Evolutionary conservation across 352 stramenopile genomes (phyloP).

Genomic region (Pythium phragmiticola): DNA sequence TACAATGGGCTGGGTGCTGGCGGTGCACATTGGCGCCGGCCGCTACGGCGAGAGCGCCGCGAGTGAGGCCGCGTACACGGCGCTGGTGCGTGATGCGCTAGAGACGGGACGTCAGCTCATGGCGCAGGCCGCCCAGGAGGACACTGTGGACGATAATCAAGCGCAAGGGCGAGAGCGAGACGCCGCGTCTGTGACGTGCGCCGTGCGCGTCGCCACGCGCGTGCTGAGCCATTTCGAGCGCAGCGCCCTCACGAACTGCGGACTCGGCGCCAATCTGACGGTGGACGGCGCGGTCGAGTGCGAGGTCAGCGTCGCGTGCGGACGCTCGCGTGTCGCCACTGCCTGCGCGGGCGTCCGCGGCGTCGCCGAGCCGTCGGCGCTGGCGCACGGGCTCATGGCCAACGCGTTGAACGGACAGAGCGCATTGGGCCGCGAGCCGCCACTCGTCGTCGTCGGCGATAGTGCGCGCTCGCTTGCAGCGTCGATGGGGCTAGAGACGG

Average conservation of each 20-base stretch:
- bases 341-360: conserved; percentile 49
- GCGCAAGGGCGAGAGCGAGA: too few relatives aligned
- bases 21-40: conserved; percentile 61
- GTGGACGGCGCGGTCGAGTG: conserved; percentile 48
- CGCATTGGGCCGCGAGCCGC: conserved; percentile 42
- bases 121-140: conserved; percentile 5
- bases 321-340: conserved; percentile 32
- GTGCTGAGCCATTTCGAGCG: conserved; percentile 52
- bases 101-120: conserved; percentile 6
- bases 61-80: conserved; percentile 41
- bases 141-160: not conserved
- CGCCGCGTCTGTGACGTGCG: not conserved
- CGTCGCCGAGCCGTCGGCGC: conserved; percentile 45
- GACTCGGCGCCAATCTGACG: conserved; percentile 54
- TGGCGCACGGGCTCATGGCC: conserved; percentile 42
- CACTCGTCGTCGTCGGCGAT: conserved; percentile 56
- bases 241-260: conserved; percentile 54
- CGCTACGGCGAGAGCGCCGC: conserved; percentile 33
- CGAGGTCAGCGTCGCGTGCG: conserved; percentile 55
- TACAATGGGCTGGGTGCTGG: conserved; percentile 46
- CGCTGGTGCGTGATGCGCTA: conserved; percentile 36
- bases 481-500: conserved; percentile 39
- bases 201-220: conserved; percentile 28
- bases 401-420: not conserved
- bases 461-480: conserved; percentile 35